These are phyloP conservation scores for Hypoxylon crocopeplum DNA, from an alignment of 495 filamentous ascomycete species.

Conservation along the genomic window DNA sequence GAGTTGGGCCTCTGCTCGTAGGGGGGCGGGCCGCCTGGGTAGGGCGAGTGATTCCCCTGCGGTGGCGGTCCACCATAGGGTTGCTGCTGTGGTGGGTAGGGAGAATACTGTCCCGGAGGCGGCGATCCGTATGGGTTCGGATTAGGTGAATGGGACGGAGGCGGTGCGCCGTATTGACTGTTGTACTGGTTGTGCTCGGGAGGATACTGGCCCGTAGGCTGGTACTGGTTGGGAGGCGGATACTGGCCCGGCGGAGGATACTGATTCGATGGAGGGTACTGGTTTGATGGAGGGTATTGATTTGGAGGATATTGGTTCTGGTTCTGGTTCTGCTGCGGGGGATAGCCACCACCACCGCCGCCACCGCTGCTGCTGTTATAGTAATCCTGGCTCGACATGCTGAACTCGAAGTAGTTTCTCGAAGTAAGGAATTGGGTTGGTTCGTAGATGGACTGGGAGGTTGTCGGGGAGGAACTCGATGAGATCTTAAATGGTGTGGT, in stretches of 20 bases:
- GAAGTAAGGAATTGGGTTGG: neutral
- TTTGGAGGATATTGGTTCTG: no score
- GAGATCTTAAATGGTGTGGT: no score
- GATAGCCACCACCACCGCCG: constrained; percentile 23
- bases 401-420: neutral
- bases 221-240: constrained; percentile 28
- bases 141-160: constrained; percentile 31
- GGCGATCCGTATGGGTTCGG: constrained; percentile 36
- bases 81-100: constrained; percentile 36
- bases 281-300: no score
- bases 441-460: no score
- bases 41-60: constrained; percentile 28
- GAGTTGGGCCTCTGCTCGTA: constrained; percentile 23
- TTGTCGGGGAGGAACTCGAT: no score
- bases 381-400: constrained; percentile 40
- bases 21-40: constrained; percentile 31
- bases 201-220: constrained; percentile 27
- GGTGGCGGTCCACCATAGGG: constrained; percentile 26
- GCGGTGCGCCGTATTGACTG: constrained; percentile 23
- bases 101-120: constrained; percentile 31
- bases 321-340: constrained; percentile 21
- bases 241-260: constrained; percentile 21
- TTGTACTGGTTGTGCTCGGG: constrained; percentile 29
- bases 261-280: no score
- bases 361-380: constrained; percentile 30